Percentiles rank a stretch among this genome's conserved stretches.
Evolutionary conservation across 1,139 yeast species (phyloP).

Genomic region (Candida pseudoviswanathii): DNA sequence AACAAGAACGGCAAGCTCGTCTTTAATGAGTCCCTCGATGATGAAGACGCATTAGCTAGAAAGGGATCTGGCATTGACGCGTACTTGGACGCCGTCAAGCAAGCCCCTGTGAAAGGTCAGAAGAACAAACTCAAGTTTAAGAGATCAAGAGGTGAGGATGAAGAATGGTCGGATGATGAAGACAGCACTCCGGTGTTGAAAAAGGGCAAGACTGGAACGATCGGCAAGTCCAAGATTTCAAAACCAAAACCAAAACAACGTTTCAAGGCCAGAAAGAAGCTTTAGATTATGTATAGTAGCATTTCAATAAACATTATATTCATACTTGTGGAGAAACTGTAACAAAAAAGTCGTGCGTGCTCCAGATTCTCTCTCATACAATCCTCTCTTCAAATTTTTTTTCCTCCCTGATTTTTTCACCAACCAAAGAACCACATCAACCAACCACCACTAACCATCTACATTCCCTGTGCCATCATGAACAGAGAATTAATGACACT

Average conservation of each 20-base stretch:
- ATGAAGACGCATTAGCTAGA: conserved; percentile 55
- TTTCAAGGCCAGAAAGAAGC: conserved; percentile 62
- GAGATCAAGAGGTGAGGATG: conserved; percentile 56
- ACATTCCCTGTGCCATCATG: background rate
- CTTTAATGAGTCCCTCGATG: conserved; percentile 39
- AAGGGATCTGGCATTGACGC: conserved; percentile 74
- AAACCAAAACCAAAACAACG: conserved; percentile 53
- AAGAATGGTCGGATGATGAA: conserved; percentile 57
- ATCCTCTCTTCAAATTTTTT: background rate
- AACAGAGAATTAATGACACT: conserved; percentile 2
- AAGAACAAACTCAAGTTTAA: conserved; percentile 86
- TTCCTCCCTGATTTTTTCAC: background rate
- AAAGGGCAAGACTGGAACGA: conserved; percentile 18
- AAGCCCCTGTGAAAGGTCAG: conserved; percentile 93
- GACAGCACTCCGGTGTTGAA: conserved; percentile 19
- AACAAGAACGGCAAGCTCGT: conserved; percentile 55
- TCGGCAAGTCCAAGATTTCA: conserved; percentile 28
- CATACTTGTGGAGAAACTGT: too few relatives aligned
- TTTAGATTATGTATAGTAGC: conserved; percentile 16
- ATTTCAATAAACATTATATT: too few relatives aligned
- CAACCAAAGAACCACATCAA: background rate
- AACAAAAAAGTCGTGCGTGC: too few relatives aligned
- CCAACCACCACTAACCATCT: background rate
- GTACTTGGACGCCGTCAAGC: conserved; percentile 88
- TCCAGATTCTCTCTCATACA: too few relatives aligned